These are phyloP conservation scores for Dalbergia oliveri DNA, from an alignment of 306 rosid genomes.

Conservation along the genomic window DNA sequence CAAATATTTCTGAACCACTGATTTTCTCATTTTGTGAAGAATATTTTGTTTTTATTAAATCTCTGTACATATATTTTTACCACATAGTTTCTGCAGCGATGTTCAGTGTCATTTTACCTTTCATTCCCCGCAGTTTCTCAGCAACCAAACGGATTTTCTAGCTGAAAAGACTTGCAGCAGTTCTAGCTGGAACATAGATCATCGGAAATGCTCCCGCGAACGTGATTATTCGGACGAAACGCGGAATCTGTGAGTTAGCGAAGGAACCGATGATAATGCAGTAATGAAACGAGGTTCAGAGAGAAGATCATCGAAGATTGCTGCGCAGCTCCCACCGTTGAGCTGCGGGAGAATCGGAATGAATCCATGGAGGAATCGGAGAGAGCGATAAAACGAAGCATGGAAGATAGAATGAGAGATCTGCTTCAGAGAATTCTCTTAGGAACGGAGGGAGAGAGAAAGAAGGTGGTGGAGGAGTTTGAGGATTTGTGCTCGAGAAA, in stretches of 20 bases:
- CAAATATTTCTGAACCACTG: not conserved
- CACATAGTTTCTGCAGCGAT: constrained; percentile 5
- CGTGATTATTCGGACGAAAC: not conserved
- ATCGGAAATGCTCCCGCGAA: not conserved
- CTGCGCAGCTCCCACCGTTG: not conserved
- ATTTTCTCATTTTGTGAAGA: not conserved
- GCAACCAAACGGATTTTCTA: constrained; percentile 41
- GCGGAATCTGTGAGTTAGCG: not conserved
- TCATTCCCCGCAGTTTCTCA: constrained; percentile 38
- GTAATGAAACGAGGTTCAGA: not conserved
- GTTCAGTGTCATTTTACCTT: not conserved
- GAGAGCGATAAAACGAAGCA: not conserved
- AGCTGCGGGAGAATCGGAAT: not conserved
- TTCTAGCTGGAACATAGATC: not conserved
- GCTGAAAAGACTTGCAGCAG: not conserved
- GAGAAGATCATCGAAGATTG: not conserved
- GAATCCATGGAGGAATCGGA: constrained; percentile 10
- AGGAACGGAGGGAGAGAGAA: not conserved
- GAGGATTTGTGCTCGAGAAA: not conserved
- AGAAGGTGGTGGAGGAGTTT: not conserved
- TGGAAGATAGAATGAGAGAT: constrained; percentile 26
- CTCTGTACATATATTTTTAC: not conserved
- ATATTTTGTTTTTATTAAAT: not conserved
- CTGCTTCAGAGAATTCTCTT: constrained; percentile 29
- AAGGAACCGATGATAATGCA: constrained; percentile 36